Base-by-base conservation (phyloP, 352 stramenopile genomes). In the Peronospora belbahrii region DNA sequence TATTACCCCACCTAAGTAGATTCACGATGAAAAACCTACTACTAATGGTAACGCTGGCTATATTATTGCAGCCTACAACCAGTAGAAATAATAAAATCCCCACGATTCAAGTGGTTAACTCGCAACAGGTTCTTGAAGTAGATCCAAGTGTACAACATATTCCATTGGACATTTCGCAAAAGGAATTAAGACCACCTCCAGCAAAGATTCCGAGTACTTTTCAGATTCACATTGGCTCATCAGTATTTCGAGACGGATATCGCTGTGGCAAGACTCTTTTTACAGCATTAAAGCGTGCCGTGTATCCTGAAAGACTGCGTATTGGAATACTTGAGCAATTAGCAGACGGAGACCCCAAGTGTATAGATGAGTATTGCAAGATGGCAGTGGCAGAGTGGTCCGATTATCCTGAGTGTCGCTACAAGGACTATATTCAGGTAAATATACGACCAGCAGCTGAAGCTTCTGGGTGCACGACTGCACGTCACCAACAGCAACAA, bases 261-360 rank as follows among this genome's bases (percentile, higher is more conserved):
- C 78, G 81, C 11, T 93, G 81, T 42, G 81, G 62, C 19, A 86
- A 85, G 50, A 93, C 81, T 20, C 79, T 93, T 14, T 70, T 86
- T 52, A 90, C 81, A 36, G 81, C 74, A 4, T 61, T 90, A 20
- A 84, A 74, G 60, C 76, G 78, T 30, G 72, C 78, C 11, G 71
- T 62, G 53, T 60, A 90, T 46, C 78, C 78, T 2, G 73, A 85
- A 27, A 70, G 76, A 4, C 28, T 93, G 5, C 85, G 72, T 55
- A 89, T 93, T 59, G 81, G 81, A 30, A 63, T 93, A 38, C 73
- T 93, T 24, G 81, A 93, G 58, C 81, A 93, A 43, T 73, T 93
- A 44, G 85, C 88, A 48, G 51, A 62, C 0, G 72, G 69, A 23
- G 81, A 93, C 39, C 58, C 65, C 31, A 70, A 69, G 18, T 93